phyloP scores from a whole-genome alignment of 1,284 basidiomycete genomes.

The Ustilago bromivora region DNA sequence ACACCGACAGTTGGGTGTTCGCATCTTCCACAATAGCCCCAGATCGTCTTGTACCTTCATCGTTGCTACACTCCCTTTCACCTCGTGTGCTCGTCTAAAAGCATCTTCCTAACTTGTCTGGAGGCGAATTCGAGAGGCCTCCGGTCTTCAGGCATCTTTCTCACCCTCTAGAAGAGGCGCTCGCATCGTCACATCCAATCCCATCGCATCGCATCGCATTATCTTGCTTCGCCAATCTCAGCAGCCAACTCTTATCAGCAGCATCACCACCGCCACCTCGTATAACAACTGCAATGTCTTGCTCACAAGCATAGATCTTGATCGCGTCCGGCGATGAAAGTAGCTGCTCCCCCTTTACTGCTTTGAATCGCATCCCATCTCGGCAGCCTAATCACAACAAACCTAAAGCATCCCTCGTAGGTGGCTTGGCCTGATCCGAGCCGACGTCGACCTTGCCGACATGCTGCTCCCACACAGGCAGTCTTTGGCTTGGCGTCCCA shows the following conservation, averaged over 20 bases:
- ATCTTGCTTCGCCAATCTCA: background rate
- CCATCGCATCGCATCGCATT: background rate
- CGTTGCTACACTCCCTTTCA: background rate
- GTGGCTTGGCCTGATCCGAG: background rate
- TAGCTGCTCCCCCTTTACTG: background rate
- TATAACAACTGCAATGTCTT: slow-evolving; percentile 18
- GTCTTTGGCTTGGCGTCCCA: slow-evolving; percentile 3
- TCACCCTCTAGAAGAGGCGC: background rate
- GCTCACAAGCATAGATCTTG: slow-evolving; percentile 22
- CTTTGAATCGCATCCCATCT: background rate
- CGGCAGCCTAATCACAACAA: background rate
- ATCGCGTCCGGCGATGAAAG: slow-evolving; percentile 24
- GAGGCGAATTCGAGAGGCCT: background rate
- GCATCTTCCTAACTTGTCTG: background rate
- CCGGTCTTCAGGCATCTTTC: background rate
- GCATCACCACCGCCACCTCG: background rate
- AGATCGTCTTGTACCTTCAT: background rate
- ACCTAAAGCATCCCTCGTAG: background rate
- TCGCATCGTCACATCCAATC: too few relatives aligned
- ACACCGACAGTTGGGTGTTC: background rate
- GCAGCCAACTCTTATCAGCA: background rate
- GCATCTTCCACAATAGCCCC: background rate
- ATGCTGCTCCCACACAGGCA: slow-evolving; percentile 2
- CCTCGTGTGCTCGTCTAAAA: background rate
- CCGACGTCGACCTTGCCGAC: background rate